A percentile compares a stretch with the other conserved stretches of the same genome.
These are phyloP conservation scores for Coniella vitis DNA, from an alignment of 2,329 filamentous ascomycete genomes.

Conservation along the genomic window DNA sequence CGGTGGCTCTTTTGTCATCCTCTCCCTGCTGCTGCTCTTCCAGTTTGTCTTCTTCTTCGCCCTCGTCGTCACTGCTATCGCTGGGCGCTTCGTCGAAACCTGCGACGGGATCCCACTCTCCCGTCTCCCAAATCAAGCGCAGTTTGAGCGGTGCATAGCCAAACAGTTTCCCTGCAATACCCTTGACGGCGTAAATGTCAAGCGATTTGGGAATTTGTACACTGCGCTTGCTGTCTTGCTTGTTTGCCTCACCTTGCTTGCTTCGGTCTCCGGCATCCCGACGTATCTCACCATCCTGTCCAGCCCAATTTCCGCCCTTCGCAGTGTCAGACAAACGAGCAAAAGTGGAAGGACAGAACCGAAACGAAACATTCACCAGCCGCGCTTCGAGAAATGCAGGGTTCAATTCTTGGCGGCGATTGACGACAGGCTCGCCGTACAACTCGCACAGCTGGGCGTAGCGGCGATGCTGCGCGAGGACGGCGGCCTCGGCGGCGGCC, in stretches of 20 bases:
- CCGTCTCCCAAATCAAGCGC: constrained; percentile 77
- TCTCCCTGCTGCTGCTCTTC: constrained; percentile 12
- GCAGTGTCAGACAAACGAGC: background rate
- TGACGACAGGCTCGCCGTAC: constrained; percentile 65
- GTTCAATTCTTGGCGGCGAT: constrained; percentile 53
- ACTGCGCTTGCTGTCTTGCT: constrained; percentile 22
- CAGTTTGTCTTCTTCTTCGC: constrained; percentile 24
- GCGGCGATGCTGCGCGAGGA: constrained; percentile 61
- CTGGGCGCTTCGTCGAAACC: constrained; percentile 51
- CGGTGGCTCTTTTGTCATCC: background rate
- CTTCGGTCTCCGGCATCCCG: background rate
- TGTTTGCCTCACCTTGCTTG: background rate
- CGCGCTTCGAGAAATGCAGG: constrained; percentile 78
- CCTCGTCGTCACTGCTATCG: constrained; percentile 47
- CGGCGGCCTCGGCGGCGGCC: constrained; percentile 39
- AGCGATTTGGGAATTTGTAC: constrained; percentile 64
- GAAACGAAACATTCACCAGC: constrained; percentile 53
- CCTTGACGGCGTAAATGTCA: constrained; percentile 76
- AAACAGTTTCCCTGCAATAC: constrained; percentile 68
- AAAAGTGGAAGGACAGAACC: background rate
- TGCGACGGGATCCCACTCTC: constrained; percentile 77
- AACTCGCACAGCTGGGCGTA: constrained; percentile 67
- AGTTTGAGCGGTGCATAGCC: constrained; percentile 55
- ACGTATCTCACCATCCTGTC: too few species aligned
- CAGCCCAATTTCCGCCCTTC: background rate